A percentile compares a stretch with the other conserved stretches of the same genome.
These are phyloP conservation scores for Trichoderma breve DNA, from an alignment of 2,329 filamentous ascomycete genomes.

Conservation along the genomic window DNA sequence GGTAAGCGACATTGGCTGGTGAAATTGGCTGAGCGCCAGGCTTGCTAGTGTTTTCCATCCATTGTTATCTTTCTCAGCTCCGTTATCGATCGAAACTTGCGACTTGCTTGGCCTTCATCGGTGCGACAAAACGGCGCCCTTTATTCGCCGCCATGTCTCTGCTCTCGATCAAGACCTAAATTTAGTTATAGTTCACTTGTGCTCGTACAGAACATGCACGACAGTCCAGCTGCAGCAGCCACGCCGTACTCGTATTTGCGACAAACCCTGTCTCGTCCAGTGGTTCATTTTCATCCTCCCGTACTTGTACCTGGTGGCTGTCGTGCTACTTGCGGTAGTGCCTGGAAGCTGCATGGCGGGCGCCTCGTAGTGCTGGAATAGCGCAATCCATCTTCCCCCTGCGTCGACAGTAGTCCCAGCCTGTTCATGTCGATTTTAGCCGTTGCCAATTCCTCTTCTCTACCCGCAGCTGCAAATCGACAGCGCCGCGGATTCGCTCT, in stretches of 20 bases:
- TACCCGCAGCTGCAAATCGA: not conserved
- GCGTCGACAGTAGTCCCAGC: not conserved
- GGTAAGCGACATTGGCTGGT: constrained; percentile 17
- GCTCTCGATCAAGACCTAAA: not conserved
- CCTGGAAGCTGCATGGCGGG: constrained; percentile 9
- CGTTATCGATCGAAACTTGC: not conserved
- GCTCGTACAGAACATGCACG: not conserved
- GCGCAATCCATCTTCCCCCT: not conserved
- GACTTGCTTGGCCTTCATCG: not conserved
- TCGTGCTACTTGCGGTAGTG: constrained; percentile 8
- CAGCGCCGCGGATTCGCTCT: not conserved
- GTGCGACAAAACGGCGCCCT: not conserved
- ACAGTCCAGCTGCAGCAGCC: not conserved
- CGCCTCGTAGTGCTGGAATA: not conserved
- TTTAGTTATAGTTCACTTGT: not conserved
- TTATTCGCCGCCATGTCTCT: not conserved
- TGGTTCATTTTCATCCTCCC: not conserved
- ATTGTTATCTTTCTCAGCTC: not conserved
- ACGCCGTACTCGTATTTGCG: constrained; percentile 16
- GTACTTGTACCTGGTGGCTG: constrained; percentile 4
- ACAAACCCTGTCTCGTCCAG: constrained; percentile 9
- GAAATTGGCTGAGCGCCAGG: not conserved
- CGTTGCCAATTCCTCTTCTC: not conserved
- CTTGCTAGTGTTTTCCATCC: no score
- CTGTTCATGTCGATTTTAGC: not conserved